Base-by-base conservation (phyloP, 345 rosid species). In the Corchorus capsularis region DNA sequence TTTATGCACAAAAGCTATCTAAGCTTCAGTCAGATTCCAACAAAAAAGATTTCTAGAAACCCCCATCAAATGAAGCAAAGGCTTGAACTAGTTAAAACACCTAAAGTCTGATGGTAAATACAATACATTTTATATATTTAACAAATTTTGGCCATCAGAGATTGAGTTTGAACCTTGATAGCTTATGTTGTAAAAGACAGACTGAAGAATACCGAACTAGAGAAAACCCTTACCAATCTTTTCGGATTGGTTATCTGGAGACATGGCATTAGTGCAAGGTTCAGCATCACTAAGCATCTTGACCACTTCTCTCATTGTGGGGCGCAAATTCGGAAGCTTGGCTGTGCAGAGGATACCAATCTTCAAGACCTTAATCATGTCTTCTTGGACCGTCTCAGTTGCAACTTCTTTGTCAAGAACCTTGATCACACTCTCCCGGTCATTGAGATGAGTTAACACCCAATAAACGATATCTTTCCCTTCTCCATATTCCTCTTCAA, bases 221-320 rank as follows among this genome's bases (percentile, higher is more conserved):
- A 73, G 17, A 43, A 50, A 16, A 75, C 56, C 62, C 75, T 80
- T 78, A 69, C 60, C 60, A 14, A 67, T 77, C 72, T 78, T 73
- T 11, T 72, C 74, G 2, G 75, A 59, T 34, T 47, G 57, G 73
- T 65, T 60, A 17, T 85, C 87, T 3, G 75, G 76, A 59, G 82
- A 82, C 78, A 17, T 71, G 77, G 41, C 27, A 27, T 27, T 57
- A 65, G 63, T 22, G 81, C 82, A 78, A 11, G 96, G 93, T 53
- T 87, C 90, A 53, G 94, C 92, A 46, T 95, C 93, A 1, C 72
- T 84, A 6, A 95, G 90, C 98, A 90, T 87, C 86, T 86, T 87
- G 68, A 91, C 92, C 19, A 89, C 94, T 34, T 90, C 93, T 82
- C 94, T 84, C 99, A 90, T 95, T 39, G 84, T 83, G 6, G 96